Conservation (phyloP, 441 rosid species). For the Gossypium gossypioides region DNA sequence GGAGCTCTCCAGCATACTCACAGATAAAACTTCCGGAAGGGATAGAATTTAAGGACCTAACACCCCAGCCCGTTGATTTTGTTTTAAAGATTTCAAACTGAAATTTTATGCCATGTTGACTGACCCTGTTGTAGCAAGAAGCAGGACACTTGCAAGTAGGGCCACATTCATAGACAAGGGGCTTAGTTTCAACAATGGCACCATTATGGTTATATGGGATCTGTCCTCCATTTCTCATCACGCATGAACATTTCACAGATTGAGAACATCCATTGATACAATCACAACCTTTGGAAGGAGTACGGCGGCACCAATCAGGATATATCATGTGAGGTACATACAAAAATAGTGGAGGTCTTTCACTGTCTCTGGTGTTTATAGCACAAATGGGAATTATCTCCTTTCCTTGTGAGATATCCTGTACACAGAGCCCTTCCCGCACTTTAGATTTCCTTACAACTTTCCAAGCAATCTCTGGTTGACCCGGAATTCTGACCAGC, state of each 20-base stretch:
- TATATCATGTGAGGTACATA: slow-evolving; percentile 48
- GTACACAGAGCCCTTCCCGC: slow-evolving; percentile 54
- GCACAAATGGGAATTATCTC: slow-evolving; percentile 65
- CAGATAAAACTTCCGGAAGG: slow-evolving; percentile 83
- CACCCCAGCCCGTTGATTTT: slow-evolving; percentile 81
- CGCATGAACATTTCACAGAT: slow-evolving; percentile 42
- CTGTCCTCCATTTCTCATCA: slow-evolving; percentile 58
- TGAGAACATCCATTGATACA: slow-evolving; percentile 55
- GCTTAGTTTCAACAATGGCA: slow-evolving; percentile 54
- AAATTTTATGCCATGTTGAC: slow-evolving; percentile 64
- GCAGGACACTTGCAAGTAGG: slow-evolving; percentile 70
- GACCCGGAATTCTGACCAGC: slow-evolving; percentile 59
- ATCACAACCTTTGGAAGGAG: slow-evolving; percentile 47
- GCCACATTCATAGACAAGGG: slow-evolving; percentile 75
- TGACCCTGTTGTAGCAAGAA: slow-evolving; percentile 65
- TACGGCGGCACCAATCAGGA: slow-evolving; percentile 43
- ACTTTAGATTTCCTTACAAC: slow-evolving; percentile 42
- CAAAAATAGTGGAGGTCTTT: slow-evolving; percentile 53
- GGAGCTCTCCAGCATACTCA: slow-evolving; percentile 75
- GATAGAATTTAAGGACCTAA: slow-evolving; percentile 67
- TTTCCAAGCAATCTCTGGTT: slow-evolving; percentile 84
- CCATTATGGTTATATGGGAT: slow-evolving; percentile 73
- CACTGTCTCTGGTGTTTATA: slow-evolving; percentile 59
- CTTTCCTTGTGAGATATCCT: slow-evolving; percentile 60
- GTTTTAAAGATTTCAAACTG: slow-evolving; percentile 84